Base-by-base conservation (phyloP, 202 grass and related monocot genomes). In the Zoysia matrella region DNA sequence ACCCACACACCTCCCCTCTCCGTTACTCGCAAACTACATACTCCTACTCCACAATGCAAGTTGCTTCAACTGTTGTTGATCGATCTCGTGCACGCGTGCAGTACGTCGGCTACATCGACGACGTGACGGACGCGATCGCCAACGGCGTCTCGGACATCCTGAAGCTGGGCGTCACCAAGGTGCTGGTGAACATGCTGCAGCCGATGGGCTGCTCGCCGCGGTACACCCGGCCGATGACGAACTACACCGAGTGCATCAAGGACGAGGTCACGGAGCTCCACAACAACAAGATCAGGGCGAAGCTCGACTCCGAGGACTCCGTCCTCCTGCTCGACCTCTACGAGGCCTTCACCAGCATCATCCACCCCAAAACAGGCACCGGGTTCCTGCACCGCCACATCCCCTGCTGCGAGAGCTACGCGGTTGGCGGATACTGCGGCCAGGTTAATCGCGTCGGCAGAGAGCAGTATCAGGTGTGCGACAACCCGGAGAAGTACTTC, bases 101-200 rank as follows among this genome's bases (percentile, higher is more conserved):
- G 72, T 46, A 3, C 5, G 11, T 43, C 4, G 12, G 3, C 1
- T 65, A 6, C 41, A 57, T 74, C 14, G 7, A 3, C 22, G 56
- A 58, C 40, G 85, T 87, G 54, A 68, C 69, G 30, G 69, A 69
- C 6, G 39, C 60, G 72, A 74, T 88, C 65, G 66, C 72, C 11
- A 10, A 62, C 3, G 74, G 73, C 13, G 56, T 83, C 41, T 52
- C 13, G 48, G 57, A 65, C 4, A 11, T 79, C 8, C 15, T 57
- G 40, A 77, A 60, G 14, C 43, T 87, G 44, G 86, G 86, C 2
- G 69, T 92, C 7, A 41, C 47, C 14, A 87, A 73, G 70, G 58
- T 92, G 64, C 60, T 89, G 36, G 87, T 89, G 52, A 84, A 87
- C 51, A 74, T 75, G 40, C 46, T 89, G 75, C 83, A 89, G 36